A percentile compares a stretch with the other conserved stretches of the same genome.
These are phyloP conservation scores for Ceratorhiza oryzae-sativae DNA, from an alignment of 1,284 basidiomycete species.

Conservation along the genomic window DNA sequence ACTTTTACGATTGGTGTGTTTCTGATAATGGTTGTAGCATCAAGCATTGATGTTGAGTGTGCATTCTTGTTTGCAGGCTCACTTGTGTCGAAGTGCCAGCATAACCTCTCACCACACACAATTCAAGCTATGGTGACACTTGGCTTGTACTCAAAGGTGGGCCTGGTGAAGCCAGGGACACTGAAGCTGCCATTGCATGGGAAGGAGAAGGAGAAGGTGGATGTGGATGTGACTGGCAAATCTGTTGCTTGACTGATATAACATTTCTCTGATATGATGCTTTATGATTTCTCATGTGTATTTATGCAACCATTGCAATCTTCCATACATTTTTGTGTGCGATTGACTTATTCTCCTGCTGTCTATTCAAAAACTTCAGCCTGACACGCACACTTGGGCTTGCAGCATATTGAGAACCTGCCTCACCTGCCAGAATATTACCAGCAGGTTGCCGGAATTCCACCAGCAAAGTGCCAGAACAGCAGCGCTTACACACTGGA, in stretches of 20 bases:
- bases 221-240: not conserved
- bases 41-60: constrained; percentile 10
- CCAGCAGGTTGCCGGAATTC: not conserved
- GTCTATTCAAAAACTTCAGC: too few species aligned
- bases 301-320: too few species aligned
- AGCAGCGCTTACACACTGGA: not conserved
- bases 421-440: not conserved
- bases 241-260: too few species aligned
- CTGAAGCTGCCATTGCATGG: not conserved
- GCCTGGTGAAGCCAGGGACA: not conserved
- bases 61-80: constrained; percentile 3
- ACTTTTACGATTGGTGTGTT: not conserved
- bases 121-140: constrained; percentile 7
- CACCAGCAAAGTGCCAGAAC: not conserved
- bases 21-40: constrained; percentile 5
- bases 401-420: not conserved
- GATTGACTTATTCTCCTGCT: too few species aligned
- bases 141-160: constrained; percentile 3
- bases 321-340: too few species aligned
- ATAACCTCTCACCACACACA: not conserved
- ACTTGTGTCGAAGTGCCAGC: not conserved
- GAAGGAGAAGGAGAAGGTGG: not conserved
- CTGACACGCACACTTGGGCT: not conserved
- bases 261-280: not conserved
- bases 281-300: not conserved